Conservation (phyloP, 192 early-diverging fungal genomes). For the Irineochytrium annulatum region DNA sequence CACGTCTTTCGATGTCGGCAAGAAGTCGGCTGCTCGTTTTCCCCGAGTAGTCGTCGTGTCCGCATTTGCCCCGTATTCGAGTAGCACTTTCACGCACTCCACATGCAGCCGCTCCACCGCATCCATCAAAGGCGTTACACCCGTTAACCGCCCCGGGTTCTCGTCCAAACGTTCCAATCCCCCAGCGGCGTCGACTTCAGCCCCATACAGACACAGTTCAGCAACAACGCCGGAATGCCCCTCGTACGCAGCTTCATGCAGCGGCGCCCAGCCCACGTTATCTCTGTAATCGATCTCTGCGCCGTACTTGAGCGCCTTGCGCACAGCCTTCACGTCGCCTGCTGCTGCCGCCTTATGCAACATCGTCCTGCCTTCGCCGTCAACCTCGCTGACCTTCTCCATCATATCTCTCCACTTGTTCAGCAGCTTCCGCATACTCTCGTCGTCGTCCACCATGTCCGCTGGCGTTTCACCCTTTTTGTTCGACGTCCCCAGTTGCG, state of each 20-base stretch:
- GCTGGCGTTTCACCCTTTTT: constrained; percentile 42
- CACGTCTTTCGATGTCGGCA: constrained; percentile 3
- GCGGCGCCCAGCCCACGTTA: constrained; percentile 42
- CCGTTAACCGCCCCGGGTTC: too few relatives aligned
- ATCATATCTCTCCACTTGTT: constrained; percentile 39
- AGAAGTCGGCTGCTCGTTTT: constrained; percentile 21
- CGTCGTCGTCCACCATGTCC: constrained; percentile 32
- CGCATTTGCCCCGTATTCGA: constrained; percentile 45
- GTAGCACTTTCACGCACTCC: constrained; percentile 24
- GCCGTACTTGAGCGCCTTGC: constrained; percentile 32
- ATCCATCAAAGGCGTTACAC: constrained; percentile 41
- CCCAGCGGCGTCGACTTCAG: constrained; percentile 34
- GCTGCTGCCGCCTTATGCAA: constrained; percentile 33
- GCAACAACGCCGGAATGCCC: constrained; percentile 29
- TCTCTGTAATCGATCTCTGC: constrained; percentile 44
- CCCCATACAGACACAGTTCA: constrained; percentile 42
- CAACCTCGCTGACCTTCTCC: constrained; percentile 24
- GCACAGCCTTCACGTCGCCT: constrained; percentile 34
- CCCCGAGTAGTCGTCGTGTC: constrained; percentile 17
- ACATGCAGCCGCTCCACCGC: constrained; percentile 29
- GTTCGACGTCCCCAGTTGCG: constrained; percentile 36
- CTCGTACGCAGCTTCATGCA: constrained; percentile 44
- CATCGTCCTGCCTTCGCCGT: constrained; percentile 35
- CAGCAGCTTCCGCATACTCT: constrained; percentile 30
- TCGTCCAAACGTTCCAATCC: too few relatives aligned